Evolutionary conservation across 768 basidiomycete species (phyloP).

Genomic region (Lactarius tabidus): DNA sequence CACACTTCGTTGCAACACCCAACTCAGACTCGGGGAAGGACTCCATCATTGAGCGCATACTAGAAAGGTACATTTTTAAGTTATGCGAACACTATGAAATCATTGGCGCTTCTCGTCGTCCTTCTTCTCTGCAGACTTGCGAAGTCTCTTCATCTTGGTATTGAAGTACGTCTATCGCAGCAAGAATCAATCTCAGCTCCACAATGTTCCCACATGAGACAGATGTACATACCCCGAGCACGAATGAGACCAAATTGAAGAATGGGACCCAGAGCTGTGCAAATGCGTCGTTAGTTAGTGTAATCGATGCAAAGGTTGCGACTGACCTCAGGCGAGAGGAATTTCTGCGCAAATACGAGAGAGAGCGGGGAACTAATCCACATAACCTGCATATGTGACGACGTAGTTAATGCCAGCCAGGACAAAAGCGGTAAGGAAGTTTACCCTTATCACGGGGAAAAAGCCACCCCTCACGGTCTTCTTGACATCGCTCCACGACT

Average conservation of each 20-base stretch:
- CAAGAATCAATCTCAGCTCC: not conserved
- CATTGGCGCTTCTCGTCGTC: conserved; percentile 29
- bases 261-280: conserved; percentile 80
- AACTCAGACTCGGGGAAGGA: not conserved
- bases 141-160: conserved; percentile 59
- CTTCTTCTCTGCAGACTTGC: conserved; percentile 45
- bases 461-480: conserved; percentile 71
- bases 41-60: not conserved
- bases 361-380: conserved; percentile 78
- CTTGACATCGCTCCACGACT: conserved; percentile 55
- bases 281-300: not conserved
- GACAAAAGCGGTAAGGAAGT: conserved; percentile 22
- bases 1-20: not conserved
- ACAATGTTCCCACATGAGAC: conserved; percentile 1
- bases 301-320: not conserved
- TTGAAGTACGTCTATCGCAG: conserved; percentile 61
- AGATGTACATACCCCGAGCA: conserved; percentile 57
- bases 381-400: conserved; percentile 48
- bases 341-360: conserved; percentile 72
- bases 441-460: conserved; percentile 66
- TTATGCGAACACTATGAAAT: not conserved
- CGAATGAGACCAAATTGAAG: conserved; percentile 75
- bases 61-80: not conserved
- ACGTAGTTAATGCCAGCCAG: not conserved
- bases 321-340: conserved; percentile 69